Conservation (phyloP, 257 asterid species). For the Pogostemon cablin region DNA sequence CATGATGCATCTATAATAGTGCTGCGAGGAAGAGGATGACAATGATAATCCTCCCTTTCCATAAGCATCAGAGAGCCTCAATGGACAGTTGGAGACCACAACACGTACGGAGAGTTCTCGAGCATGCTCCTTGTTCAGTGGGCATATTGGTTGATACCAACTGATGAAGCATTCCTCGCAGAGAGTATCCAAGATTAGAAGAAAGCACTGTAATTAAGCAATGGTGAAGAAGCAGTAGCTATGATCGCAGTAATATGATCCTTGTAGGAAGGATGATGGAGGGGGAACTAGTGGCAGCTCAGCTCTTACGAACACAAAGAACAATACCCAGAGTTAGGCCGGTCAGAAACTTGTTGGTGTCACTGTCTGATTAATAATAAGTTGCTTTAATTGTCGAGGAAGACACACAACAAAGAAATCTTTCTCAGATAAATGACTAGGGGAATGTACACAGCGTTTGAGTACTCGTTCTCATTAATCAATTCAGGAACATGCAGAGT, state of each 20-base stretch:
- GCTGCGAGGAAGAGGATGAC: slow-evolving; percentile 43
- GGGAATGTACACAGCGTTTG: too few species aligned
- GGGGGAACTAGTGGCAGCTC: slow-evolving; percentile 44
- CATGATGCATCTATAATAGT: slow-evolving; percentile 45
- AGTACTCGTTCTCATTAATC: too few species aligned
- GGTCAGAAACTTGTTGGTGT: slow-evolving; percentile 48
- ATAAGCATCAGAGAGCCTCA: slow-evolving; percentile 42
- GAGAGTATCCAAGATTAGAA: slow-evolving; percentile 25
- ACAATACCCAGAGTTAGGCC: slow-evolving; percentile 59
- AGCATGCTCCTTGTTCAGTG: slow-evolving; percentile 52
- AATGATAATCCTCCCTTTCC: slow-evolving; percentile 52
- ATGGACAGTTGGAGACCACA: slow-evolving; percentile 47
- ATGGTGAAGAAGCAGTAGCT: slow-evolving; percentile 35
- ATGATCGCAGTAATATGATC: too few species aligned
- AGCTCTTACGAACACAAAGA: slow-evolving; percentile 26
- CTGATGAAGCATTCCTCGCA: slow-evolving; percentile 35
- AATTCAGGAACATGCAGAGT: too few species aligned
- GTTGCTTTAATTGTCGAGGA: too few species aligned
- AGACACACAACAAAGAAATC: too few species aligned
- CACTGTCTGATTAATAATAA: background rate
- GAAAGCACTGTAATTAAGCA: slow-evolving; percentile 32
- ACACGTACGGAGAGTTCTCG: slow-evolving; percentile 44
- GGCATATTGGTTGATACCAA: too few species aligned
- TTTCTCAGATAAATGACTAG: too few species aligned
- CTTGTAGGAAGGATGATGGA: slow-evolving; percentile 48